These are phyloP conservation scores for Podaxis sp. DNA, from an alignment of 768 basidiomycete species.

Conservation along the genomic window DNA sequence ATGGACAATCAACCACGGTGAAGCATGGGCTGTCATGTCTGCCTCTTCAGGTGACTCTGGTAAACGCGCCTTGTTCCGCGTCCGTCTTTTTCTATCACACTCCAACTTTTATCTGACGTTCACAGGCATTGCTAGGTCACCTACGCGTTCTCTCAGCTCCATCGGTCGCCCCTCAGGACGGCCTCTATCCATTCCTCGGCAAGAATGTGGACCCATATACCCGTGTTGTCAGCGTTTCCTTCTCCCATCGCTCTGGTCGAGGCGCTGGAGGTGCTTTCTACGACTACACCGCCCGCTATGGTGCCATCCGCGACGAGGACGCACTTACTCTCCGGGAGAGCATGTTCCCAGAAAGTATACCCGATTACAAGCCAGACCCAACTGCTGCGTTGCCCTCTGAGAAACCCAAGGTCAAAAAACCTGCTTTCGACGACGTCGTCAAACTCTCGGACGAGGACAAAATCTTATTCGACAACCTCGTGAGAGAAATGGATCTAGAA, in stretches of 20 bases:
- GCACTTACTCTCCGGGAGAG: constrained; percentile 69
- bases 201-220: constrained; percentile 41
- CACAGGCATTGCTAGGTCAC: constrained; percentile 64
- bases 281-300: constrained; percentile 92
- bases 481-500: constrained; percentile 50
- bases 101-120: background rate
- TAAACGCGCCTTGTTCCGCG: constrained; percentile 63
- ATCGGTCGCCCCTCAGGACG: constrained; percentile 49
- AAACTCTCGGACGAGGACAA: constrained; percentile 7
- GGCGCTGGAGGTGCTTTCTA: constrained; percentile 71
- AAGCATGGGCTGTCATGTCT: constrained; percentile 75
- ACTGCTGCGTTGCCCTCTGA: constrained; percentile 21
- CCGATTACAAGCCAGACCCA: constrained; percentile 6
- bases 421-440: constrained; percentile 8
- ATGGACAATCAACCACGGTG: constrained; percentile 57
- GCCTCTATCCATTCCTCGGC: constrained; percentile 69
- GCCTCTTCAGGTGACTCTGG: constrained; percentile 44
- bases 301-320: constrained; percentile 83
- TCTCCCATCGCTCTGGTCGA: constrained; percentile 51
- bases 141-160: constrained; percentile 58
- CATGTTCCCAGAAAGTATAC: constrained; percentile 52
- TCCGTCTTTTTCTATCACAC: constrained; percentile 23
- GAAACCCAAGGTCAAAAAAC: constrained; percentile 10
- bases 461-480: constrained; percentile 46
- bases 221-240: constrained; percentile 56